These are phyloP conservation scores for Claviceps quebecensis DNA, from an alignment of 2,329 filamentous ascomycete species.

Conservation along the genomic window DNA sequence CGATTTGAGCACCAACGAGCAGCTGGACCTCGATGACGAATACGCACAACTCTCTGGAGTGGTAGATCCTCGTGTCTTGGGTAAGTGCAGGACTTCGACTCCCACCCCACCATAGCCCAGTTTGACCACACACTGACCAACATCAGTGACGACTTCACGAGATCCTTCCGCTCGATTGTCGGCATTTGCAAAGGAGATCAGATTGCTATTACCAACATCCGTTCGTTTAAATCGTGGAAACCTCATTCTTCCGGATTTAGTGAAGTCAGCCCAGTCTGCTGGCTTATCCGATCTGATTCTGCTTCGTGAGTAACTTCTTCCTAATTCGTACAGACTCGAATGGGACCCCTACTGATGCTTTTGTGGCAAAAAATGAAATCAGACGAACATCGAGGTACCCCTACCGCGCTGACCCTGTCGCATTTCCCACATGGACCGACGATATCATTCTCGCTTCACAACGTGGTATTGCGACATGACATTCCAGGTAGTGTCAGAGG, in stretches of 20 bases:
- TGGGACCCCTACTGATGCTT: not conserved
- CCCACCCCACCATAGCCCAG: not conserved
- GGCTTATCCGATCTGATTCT: constrained; percentile 76
- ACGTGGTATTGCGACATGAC: constrained; percentile 83
- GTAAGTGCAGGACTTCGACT: constrained; percentile 45
- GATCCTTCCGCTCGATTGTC: constrained; percentile 72
- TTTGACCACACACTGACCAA: not conserved
- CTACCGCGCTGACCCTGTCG: constrained; percentile 75
- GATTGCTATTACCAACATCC: constrained; percentile 67
- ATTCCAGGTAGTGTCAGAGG: constrained; percentile 79
- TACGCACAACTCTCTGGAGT: constrained; percentile 85
- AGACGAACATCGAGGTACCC: constrained; percentile 73
- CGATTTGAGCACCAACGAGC: constrained; percentile 52
- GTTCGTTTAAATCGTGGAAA: constrained; percentile 89
- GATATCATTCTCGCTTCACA: constrained; percentile 71
- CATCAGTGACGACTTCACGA: constrained; percentile 72
- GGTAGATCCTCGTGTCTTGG: constrained; percentile 69
- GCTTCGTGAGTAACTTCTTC: constrained; percentile 30
- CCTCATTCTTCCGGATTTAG: constrained; percentile 71
- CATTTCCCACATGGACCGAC: constrained; percentile 81
- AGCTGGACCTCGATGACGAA: constrained; percentile 72
- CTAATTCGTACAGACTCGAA: not conserved
- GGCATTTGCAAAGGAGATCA: constrained; percentile 88
- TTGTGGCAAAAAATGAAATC: not conserved
- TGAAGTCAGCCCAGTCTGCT: constrained; percentile 64